Evolutionary conservation across 1,284 basidiomycete species (phyloP), one percentile per base, ranked within the genome.

Genomic region (Apiotrichum sp.): DNA sequence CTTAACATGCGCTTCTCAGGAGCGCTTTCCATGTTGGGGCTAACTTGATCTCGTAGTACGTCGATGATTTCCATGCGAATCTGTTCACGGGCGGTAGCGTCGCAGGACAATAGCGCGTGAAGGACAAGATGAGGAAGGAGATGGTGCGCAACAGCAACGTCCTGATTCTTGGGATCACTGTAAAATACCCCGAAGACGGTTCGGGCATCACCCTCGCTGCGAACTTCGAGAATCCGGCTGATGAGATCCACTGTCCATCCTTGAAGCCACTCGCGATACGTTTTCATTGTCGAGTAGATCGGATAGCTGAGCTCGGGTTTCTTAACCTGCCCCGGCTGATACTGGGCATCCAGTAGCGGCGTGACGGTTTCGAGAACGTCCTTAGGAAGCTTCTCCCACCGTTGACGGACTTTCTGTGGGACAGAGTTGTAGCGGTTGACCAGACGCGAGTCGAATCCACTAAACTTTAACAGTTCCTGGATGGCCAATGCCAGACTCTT

Each of bases 261-360:
- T 64, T 96, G 91, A 29, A 98, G 82, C 96, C 96, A 99, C 73
- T 98, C 93, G 48, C 93, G 85, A 74, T 96, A 98, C 0, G 90
- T 92, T 5, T 82, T 74, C 53, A 86, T 82, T 3, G 78, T 77
- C 1, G 82, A 79, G 75, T 98, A 99, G 53, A 97, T 84, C 3
- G 93, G 92, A 48, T 71, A 73, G 35, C 55, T 47, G 38, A 55
- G 50, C 16, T 32, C 38, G 2, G 45, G 48, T 29, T 48, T 51
- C 55, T 57, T 59, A 62, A 85, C 81, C 35, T 78, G 69, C 40
- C 79, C 75, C 6, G 77, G 58, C 31, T 76, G 76, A 69, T 87
- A 93, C 32, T 84, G 82, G 7, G 84, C 85, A 53, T 86, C 86
- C 22, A 97, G 80, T n/a, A 98, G 80, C 0, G 96, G 93, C 0